Conservation (phyloP, 805 yeast genomes). For the Millerago galiae region DNA sequence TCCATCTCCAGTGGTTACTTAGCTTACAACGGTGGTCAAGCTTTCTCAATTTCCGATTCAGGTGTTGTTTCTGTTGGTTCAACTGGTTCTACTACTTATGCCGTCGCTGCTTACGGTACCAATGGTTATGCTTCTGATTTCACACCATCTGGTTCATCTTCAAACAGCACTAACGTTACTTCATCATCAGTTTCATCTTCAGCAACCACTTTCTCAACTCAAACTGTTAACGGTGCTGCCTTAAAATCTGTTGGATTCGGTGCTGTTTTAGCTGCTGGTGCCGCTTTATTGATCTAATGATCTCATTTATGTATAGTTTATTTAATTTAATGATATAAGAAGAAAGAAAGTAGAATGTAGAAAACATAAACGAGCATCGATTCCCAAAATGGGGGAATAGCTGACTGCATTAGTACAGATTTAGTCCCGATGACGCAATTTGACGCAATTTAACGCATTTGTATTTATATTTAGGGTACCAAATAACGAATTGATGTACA, state of each 20-base stretch:
- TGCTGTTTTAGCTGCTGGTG: slow-evolving; percentile 27
- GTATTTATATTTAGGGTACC: too few relatives aligned
- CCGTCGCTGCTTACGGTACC: slow-evolving; percentile 15
- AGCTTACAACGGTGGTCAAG: slow-evolving; percentile 27
- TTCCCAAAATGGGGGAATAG: too few relatives aligned
- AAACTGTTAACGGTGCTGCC: slow-evolving; percentile 23
- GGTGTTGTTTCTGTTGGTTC: slow-evolving; percentile 8
- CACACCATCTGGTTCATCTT: slow-evolving; percentile 15
- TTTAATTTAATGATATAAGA: too few relatives aligned
- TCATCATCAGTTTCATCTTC: slow-evolving; percentile 7
- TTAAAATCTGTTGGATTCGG: slow-evolving; percentile 15
- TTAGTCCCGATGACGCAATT: too few relatives aligned
- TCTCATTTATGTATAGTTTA: too few relatives aligned
- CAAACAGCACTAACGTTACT: slow-evolving; percentile 7
- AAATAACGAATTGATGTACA: too few relatives aligned
- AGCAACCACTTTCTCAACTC: slow-evolving; percentile 4
- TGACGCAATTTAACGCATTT: too few relatives aligned
- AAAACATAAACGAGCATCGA: too few relatives aligned
- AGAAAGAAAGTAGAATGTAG: too few relatives aligned
- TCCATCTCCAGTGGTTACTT: slow-evolving; percentile 33
- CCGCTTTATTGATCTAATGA: slow-evolving; percentile 24
- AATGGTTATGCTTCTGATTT: slow-evolving; percentile 23
- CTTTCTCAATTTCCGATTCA: slow-evolving; percentile 32
- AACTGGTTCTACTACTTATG: slow-evolving; percentile 6
- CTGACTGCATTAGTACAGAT: too few relatives aligned